Conservation (phyloP, 768 basidiomycete genomes). For the Exidia glandulosa region DNA sequence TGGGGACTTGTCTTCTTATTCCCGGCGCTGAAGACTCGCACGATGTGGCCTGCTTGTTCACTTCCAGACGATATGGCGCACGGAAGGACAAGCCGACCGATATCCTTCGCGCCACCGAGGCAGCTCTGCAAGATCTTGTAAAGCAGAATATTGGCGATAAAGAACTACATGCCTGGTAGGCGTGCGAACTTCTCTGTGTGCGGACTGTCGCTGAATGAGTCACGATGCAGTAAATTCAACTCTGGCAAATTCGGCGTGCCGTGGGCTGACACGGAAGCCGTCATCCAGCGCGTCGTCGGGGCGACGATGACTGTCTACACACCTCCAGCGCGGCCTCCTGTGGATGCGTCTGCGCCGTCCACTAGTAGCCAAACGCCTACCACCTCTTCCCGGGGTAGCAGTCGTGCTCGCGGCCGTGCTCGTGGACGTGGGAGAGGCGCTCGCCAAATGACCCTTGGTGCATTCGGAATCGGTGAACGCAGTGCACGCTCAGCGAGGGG, state of each 20-base stretch:
- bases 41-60: constrained; percentile 4
- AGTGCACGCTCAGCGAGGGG: neutral
- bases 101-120: neutral
- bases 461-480: neutral
- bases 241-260: neutral
- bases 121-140: neutral
- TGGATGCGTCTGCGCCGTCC: neutral
- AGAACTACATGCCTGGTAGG: neutral
- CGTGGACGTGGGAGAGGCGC: no score
- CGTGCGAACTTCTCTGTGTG: neutral
- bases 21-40: neutral
- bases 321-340: neutral
- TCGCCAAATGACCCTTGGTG: neutral
- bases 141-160: neutral
- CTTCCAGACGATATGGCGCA: constrained; percentile 1
- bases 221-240: neutral
- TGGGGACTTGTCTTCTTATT: constrained; percentile 3
- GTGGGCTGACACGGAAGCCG: neutral
- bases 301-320: neutral
- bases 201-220: no score
- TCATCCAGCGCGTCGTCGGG: neutral
- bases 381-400: neutral
- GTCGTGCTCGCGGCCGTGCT: neutral
- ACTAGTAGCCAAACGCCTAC: neutral
- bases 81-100: neutral